Evolutionary conservation across 495 filamentous ascomycete species (phyloP), one percentile per base, ranked within the genome.

Genomic region (Pseudoneurospora amorphoporcata): DNA sequence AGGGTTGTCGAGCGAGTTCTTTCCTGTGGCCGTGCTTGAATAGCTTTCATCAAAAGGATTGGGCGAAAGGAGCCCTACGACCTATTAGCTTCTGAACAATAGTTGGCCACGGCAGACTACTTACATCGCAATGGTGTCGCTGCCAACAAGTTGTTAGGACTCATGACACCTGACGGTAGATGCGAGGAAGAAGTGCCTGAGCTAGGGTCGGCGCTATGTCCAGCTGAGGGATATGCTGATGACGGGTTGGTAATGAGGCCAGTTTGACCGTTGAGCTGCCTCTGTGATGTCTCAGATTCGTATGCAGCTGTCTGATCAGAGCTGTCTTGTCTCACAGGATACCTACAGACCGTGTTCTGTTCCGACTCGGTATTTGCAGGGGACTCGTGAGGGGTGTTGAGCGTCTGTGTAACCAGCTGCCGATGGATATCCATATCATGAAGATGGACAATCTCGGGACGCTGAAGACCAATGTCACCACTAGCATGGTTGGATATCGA

Each of bases 381-480:
- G 8, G 77, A 76, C 4, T 70, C 68, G 17, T 69, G 70, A 9
- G 75, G 75, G 4, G 74, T 77, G 45, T 72, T 77, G 10, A 72
- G 61, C 23, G 75, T 71, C 6, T 42, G 77, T 40, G 77, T 74
- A 7, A 69, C 73, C 1, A 79, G 72, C 4, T 79, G 78, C 8
- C 70, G 68, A 42, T 75, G 75, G 41, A 79, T 78, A 58, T 80
- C 77, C 74, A 77, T 77, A 38, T 78, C 78, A 43, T 75, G 74
- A 16, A 79, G 72, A 72, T 76, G 78, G 38, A 76, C 70, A 38
- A 70, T 69, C 41, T 79, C 77, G 2, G 77, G 77, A 29, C 76
- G 75, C 16, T 76, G 74, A 8, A 74, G 68, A 40, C 76, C 76
- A 8, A 76, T 69, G 32, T 77, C 68, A n/a, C 35, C 69, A 8